phyloP scores from a whole-genome alignment of 2,329 filamentous ascomycete genomes.

The Colletotrichum eremochloae region DNA sequence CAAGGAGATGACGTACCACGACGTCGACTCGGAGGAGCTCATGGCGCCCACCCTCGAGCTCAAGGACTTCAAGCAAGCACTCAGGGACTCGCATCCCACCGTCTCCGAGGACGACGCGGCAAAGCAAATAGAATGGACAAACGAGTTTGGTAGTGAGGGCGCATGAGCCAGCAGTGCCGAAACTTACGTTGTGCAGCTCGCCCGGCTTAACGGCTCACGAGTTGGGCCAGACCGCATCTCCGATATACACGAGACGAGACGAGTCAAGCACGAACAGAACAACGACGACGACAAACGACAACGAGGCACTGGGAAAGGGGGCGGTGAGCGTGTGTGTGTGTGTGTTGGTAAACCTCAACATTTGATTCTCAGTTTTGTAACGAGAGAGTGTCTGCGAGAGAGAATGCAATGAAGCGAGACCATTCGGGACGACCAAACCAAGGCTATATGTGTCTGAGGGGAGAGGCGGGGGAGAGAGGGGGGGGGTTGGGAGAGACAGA shows the following conservation, averaged over 20 bases:
- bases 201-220: background rate
- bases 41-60: constrained; percentile 88
- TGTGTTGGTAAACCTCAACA: background rate
- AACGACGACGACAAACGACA: background rate
- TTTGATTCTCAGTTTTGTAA: background rate
- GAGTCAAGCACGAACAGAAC: background rate
- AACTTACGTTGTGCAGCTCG: background rate
- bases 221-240: background rate
- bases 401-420: constrained; percentile 24
- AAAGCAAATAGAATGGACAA: constrained; percentile 91
- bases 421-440: background rate
- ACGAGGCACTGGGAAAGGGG: background rate
- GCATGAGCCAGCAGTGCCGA: constrained; percentile 52
- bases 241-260: background rate
- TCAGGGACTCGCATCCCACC: constrained; percentile 89
- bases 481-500: background rate
- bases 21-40: constrained; percentile 85
- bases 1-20: constrained; percentile 93
- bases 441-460: background rate
- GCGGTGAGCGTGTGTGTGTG: background rate
- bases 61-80: constrained; percentile 94
- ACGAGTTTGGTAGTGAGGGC: constrained; percentile 95
- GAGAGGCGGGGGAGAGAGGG: too few species aligned
- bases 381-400: background rate
- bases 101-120: constrained; percentile 89